Evolutionary conservation across 306 rosid genomes (phyloP), one percentile per base, ranked within the genome.

Genomic region (Prunus mira): DNA sequence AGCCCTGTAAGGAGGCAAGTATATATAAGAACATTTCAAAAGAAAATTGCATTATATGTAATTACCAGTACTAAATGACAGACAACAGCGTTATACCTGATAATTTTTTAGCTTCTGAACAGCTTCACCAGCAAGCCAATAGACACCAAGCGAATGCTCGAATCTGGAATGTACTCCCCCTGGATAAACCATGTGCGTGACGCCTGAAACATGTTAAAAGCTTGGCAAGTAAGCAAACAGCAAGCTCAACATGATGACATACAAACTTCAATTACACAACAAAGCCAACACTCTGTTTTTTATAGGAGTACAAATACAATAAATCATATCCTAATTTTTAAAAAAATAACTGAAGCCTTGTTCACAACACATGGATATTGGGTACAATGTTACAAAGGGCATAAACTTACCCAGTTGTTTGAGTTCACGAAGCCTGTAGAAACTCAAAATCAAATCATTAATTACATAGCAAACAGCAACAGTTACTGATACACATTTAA

Each of bases 111-210:
- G 93, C 89, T 83, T 88, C 69, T 94, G 92, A 67, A 92, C 84
- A 71, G 87, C 81, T 85, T 89, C 97, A 56, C 93, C 88, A 20
- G 98, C 96, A 76, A 94, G 89, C 90, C 93, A 95, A 80, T 90
- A 92, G 85, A 95, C 98, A 41, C 96, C 98, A 80, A 95, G 93
- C 5, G 98, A 95, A 84, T 95, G 98, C 85, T 92, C 96, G 71
- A 95, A 95, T 79, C 98, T 86, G 65, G 97, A 87, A 84, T 95
- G 98, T 46, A 90, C 86, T 57, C 97, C 97, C 71, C 96, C 98
- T 3, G 98, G 97, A 83, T 92, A 92, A 76, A 92, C 97, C 91
- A 84, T 67, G 79, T 92, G n/a, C 1, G 97, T 55, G 62, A 89
- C 27, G 76, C 98, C 98, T 92, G 89, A 87, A 84, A 82, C 68